Base-by-base conservation (phyloP, 1,284 basidiomycete genomes). In the Moniliella sp. region DNA sequence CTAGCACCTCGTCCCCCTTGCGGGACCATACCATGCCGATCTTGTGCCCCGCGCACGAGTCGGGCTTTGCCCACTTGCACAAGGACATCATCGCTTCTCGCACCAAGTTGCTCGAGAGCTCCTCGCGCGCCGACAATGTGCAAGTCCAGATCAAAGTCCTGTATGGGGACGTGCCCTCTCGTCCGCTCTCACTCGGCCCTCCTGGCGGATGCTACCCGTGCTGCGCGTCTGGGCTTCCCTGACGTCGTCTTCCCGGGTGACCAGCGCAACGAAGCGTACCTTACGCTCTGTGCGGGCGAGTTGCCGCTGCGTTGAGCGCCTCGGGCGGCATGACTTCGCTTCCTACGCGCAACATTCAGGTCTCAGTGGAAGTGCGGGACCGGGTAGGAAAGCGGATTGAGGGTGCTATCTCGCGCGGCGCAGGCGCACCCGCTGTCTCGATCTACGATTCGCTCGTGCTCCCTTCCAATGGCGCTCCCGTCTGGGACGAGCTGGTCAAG, bases 211-310 rank as follows among this genome's bases (percentile, higher is more conserved):
- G 71, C 73, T 4, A 76, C 83, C 0, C 68, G 76, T 23, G 84
- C 83, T 1, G 66, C 78, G 12, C 76, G 83, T 4, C 73, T 97
- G n/a, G 83, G 84, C 16, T 97, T 97, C 56, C 80, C 86, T 0
- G 88, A 94, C 48, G 83, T 91, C 1, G 84, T 91, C 5, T 84
- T 86, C 53, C 86, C 86, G 1, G 82, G 79, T 5, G 78, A 83
- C 43, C 64, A 72, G n/a, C 73, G 86, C 13, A 93, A 93, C 52
- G 86, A 94, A 50, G 69, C 91, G 5, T 94, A 93, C 61, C 71
- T 93, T 66, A 91, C 62, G 40, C 46, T 55, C 3, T 55, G 51
- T 49, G 50, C 47, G 18, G 51, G 51, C 14, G 49, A 55, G 18
- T 55, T 55, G 34, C 48, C 40, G 27, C n/a, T n/a, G n/a, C n/a